Evolutionary conservation across 75 land plant species (phyloP).

Genomic region (Pinus taeda): DNA sequence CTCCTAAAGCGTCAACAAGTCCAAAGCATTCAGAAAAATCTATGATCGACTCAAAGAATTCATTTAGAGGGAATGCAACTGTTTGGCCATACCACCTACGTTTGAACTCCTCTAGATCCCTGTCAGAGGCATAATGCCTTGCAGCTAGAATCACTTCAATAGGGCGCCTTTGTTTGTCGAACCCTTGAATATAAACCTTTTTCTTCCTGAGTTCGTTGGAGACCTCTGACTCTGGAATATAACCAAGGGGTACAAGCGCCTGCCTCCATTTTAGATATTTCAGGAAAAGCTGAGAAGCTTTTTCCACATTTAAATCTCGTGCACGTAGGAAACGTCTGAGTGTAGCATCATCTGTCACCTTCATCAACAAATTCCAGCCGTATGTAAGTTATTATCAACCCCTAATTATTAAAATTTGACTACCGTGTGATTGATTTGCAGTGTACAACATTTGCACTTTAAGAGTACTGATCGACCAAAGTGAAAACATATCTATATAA

Average conservation of each 20-base stretch:
- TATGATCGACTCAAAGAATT: not conserved
- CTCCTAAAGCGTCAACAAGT: not conserved
- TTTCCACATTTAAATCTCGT: conserved; percentile 59
- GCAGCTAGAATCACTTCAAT: conserved; percentile 45
- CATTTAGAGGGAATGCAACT: too few species aligned
- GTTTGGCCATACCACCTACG: conserved; percentile 32
- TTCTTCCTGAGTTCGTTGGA: conserved; percentile 49
- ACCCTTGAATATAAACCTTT: conserved; percentile 75
- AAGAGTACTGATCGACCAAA: too few species aligned
- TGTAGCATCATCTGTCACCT: conserved; percentile 67
- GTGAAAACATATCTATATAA: too few species aligned
- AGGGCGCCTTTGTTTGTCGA: conserved; percentile 60
- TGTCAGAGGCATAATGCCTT: conserved; percentile 35
- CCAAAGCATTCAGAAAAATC: not conserved
- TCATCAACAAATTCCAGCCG: not conserved
- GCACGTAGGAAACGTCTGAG: conserved; percentile 80
- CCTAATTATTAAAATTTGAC: too few species aligned
- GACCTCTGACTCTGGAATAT: conserved; percentile 46
- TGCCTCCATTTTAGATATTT: conserved; percentile 61
- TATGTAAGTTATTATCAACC: too few species aligned
- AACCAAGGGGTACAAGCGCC: conserved; percentile 53
- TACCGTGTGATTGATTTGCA: too few species aligned
- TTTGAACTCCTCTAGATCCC: conserved; percentile 69
- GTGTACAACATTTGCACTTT: too few species aligned
- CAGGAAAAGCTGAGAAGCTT: conserved; percentile 51